Percentiles rank a stretch among this genome's conserved stretches.
Conservation (phyloP, 176 grass and related monocot genomes). For the Oryza glumipatula region DNA sequence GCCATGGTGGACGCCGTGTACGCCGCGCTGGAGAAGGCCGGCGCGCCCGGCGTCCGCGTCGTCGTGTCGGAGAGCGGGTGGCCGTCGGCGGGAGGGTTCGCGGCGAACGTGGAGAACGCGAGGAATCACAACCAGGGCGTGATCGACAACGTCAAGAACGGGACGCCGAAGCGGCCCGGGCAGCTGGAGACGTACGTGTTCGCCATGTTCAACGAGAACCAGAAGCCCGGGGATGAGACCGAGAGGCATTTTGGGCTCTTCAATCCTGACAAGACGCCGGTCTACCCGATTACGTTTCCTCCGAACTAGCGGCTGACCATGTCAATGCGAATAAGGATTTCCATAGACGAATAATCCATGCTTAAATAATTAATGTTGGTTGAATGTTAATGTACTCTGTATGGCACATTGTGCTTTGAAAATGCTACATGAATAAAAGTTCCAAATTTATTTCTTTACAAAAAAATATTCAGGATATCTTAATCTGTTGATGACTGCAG, state of each 20-base stretch:
- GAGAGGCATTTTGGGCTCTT: slow-evolving; percentile 72
- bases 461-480: not conserved
- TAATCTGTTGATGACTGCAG: not conserved
- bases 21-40: slow-evolving; percentile 62
- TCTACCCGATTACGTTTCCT: slow-evolving; percentile 55
- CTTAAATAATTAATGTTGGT: not conserved
- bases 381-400: not conserved
- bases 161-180: slow-evolving; percentile 56
- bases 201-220: slow-evolving; percentile 81
- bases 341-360: not conserved
- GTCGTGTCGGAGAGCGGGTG: slow-evolving; percentile 66
- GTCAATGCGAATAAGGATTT: not conserved
- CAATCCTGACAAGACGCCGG: slow-evolving; percentile 46
- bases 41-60: slow-evolving; percentile 31
- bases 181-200: slow-evolving; percentile 64
- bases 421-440: not conserved
- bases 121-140: slow-evolving; percentile 55
- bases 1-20: slow-evolving; percentile 65
- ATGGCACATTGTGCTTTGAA: not conserved
- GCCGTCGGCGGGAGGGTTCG: slow-evolving; percentile 60
- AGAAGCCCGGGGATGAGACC: slow-evolving; percentile 19
- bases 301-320: not conserved
- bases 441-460: no score
- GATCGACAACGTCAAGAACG: slow-evolving; percentile 41
- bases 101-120: slow-evolving; percentile 46